Conservation (phyloP, 768 basidiomycete species). For the Lactarius hatsudake region DNA sequence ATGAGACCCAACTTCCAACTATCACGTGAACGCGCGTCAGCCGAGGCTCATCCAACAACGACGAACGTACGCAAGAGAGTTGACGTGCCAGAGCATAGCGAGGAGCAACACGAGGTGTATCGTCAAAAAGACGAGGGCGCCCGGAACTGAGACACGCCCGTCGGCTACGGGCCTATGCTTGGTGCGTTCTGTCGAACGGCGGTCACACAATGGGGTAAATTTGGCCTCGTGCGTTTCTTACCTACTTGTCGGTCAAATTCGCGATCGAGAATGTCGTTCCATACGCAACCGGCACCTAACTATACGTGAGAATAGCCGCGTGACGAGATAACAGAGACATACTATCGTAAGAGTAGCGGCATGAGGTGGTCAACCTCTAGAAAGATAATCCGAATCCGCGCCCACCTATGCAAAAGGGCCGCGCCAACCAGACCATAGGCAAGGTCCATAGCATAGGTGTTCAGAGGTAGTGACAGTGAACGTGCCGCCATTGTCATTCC, state of each 20-base stretch:
- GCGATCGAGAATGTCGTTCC: conserved; percentile 24
- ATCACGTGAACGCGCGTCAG: neutral
- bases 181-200: conserved; percentile 23
- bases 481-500: conserved; percentile 29
- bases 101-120: conserved; percentile 19
- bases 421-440: conserved; percentile 6
- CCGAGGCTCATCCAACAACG: neutral
- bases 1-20: conserved; percentile 29
- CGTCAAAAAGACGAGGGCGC: conserved; percentile 24
- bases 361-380: neutral
- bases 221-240: neutral
- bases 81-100: conserved; percentile 20
- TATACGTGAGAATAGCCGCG: neutral
- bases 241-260: conserved; percentile 26
- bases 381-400: neutral
- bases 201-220: neutral
- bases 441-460: conserved; percentile 7
- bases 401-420: conserved; percentile 9
- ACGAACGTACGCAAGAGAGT: conserved; percentile 22
- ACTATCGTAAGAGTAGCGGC: neutral
- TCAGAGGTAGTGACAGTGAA: conserved; percentile 17
- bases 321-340: neutral
- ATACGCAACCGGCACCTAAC: conserved; percentile 18
- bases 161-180: conserved; percentile 28
- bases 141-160: conserved; percentile 26